Percentiles rank a stretch among this genome's conserved stretches.
These are phyloP conservation scores for Hymenochaete sp. DNA, from an alignment of 1,284 basidiomycete species.

Conservation along the genomic window DNA sequence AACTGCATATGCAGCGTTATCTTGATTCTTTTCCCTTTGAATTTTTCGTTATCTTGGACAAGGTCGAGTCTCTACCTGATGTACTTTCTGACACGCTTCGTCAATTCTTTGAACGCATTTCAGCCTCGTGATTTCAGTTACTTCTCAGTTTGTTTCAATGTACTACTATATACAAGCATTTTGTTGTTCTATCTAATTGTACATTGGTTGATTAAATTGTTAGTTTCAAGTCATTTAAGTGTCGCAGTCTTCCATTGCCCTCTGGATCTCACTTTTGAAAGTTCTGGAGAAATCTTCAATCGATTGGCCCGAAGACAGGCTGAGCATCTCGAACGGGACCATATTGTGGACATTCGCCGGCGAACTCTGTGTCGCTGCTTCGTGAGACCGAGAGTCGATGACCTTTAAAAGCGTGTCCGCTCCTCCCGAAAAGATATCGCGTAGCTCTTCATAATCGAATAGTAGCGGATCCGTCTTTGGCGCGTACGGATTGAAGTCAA, in stretches of 20 bases:
- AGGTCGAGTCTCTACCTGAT: constrained; percentile 88
- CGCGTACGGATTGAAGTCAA: constrained; percentile 90
- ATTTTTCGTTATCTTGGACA: constrained; percentile 89
- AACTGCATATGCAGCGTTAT: constrained; percentile 85
- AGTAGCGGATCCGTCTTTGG: constrained; percentile 80
- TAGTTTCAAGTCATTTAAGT: too few relatives aligned
- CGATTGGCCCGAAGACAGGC: constrained; percentile 64
- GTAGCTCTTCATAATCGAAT: constrained; percentile 78
- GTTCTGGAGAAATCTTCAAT: constrained; percentile 64
- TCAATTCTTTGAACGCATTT: constrained; percentile 82
- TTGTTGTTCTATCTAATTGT: not conserved
- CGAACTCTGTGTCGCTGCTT: constrained; percentile 52
- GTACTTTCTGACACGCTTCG: constrained; percentile 87
- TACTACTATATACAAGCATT: not conserved
- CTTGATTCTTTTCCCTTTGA: constrained; percentile 98
- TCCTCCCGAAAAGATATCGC: constrained; percentile 29
- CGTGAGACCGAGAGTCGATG: constrained; percentile 68
- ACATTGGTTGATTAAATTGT: not conserved
- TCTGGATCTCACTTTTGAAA: constrained; percentile 54
- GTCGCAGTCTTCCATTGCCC: constrained; percentile 23
- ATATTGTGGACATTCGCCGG: constrained; percentile 84
- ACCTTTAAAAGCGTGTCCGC: constrained; percentile 40
- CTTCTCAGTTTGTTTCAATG: not conserved
- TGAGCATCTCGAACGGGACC: constrained; percentile 83
- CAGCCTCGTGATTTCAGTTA: constrained; percentile 22